Evolutionary conservation across 257 asterid genomes (phyloP), one percentile per base, ranked within the genome.

Genomic region (Buddleja alternifolia): DNA sequence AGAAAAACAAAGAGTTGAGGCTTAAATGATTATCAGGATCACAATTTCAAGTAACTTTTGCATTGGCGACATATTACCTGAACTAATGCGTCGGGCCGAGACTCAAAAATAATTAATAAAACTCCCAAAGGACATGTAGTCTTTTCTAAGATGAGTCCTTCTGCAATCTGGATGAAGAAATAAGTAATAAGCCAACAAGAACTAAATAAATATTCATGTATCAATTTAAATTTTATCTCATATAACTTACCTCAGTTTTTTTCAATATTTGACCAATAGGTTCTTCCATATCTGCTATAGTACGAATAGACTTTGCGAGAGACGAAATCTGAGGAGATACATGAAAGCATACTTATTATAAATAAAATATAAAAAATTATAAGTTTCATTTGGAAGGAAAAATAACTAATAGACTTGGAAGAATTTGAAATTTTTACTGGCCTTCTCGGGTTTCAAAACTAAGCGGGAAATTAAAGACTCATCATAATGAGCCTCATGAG

Each of bases 71-170:
- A n/a, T 25, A 0, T 25, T 84, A 90, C 97, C 90, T 90, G 97
- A 72, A 90, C 93, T 65, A 90, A 77, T 4, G 97, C 97, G 58
- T 90, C 97, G 4, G 97, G 97, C 32, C 97, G 93, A 10, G 97
- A 87, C 83, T 90, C 97, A 59, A 90, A 90, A 47, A 90, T 87
- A 66, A 90, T 87, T 63, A 90, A 72, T 41, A 87, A 87, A 72
- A 90, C 95, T 6, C 97, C 95, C 60, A 90, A 67, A 0, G 97
- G 88, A 54, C 93, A 85, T 70, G 93, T 74, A 23, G 80, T 82
- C 79, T 90, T 90, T 61, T 90, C 97, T 67, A 90, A 76, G 52
- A 90, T 50, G 21, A 90, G 85, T 61, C 95, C 90, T 56, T 87
- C 91, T 57, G 93, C 85, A 72, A 90, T 78, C 96, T 90, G 86